Evolutionary conservation across 257 asterid genomes (phyloP).

Genomic region (Petunia axillaris): DNA sequence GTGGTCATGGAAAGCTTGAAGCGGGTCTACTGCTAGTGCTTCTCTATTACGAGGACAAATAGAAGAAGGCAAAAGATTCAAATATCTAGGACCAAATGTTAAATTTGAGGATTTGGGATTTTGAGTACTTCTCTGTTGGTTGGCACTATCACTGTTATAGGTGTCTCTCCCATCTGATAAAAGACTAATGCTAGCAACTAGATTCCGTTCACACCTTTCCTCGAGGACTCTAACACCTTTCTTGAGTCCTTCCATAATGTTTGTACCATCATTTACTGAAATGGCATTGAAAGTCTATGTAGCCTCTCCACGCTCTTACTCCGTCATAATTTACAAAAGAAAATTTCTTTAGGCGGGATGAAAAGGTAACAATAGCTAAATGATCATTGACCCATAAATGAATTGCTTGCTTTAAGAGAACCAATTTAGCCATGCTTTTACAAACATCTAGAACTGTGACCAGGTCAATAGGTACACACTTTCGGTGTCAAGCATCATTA

Average conservation of each 20-base stretch:
- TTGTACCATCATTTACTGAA: constrained; percentile 36
- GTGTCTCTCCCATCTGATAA: constrained; percentile 52
- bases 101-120: constrained; percentile 22
- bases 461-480: constrained; percentile 48
- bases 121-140: constrained; percentile 5
- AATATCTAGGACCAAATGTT: constrained; percentile 27
- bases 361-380: constrained; percentile 41
- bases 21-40: not conserved
- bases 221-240: constrained; percentile 42
- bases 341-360: constrained; percentile 34
- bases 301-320: constrained; percentile 43
- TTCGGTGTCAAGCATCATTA: constrained; percentile 20
- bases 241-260: constrained; percentile 40
- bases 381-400: constrained; percentile 41
- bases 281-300: constrained; percentile 34
- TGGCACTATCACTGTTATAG: not conserved
- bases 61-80: constrained; percentile 34
- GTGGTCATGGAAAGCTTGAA: constrained; percentile 36
- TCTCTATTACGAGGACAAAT: constrained; percentile 31
- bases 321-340: constrained; percentile 44
- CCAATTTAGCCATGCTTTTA: constrained; percentile 45
- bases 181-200: constrained; percentile 41
- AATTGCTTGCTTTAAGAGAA: constrained; percentile 40
- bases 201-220: constrained; percentile 38
- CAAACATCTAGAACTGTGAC: constrained; percentile 48